Evolutionary conservation across 1,284 basidiomycete species (phyloP), one percentile per base, ranked within the genome.

Genomic region (Ceratobasidium sp.): DNA sequence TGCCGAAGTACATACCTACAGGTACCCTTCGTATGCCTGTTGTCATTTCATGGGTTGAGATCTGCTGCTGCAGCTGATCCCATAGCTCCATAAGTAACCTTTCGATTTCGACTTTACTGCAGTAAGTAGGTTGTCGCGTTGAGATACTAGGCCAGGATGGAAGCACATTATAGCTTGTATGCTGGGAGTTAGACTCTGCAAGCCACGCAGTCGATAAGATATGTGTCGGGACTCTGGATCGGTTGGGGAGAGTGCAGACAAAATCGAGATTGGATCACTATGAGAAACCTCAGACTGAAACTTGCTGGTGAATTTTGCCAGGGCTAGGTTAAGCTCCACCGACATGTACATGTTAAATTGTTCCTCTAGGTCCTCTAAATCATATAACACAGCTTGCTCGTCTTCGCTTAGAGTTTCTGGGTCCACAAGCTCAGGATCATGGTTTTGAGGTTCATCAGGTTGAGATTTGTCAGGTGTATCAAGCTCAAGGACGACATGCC

Each of bases 71-170:
- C 49, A 21, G 28, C n/a, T 28, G 23, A 30, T 16, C 21, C 53
- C 28, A 33, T 30, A 54, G n/a, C 9, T 9, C 33, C 11, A 18
- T 7, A 30, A 54, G 28, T 11, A 36, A 28, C 28, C 33, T 21
- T 30, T 54, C 53, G 28, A 54, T 2, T n/a, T 54, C 25, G 18
- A 54, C 16, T 6, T 11, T 14, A 21, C 23, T 28, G 25, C n/a
- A 54, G 53, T 21, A 11, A 54, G 25, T 30, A 54, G 21, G n/a
- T 54, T 25, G 53, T 54, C 53, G 25, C 53, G 53, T n/a, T 54
- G 53, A 36, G 25, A 28, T 6, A 36, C 33, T 11, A 51, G 49
- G n/a, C 49, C 11, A 23, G 49, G 49, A 51, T 51, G 49, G 8
- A 51, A 11, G 49, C 49, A 51, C n/a, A n/a, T 11, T 23, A 51